Evolutionary conservation across 768 basidiomycete species (phyloP), one percentile per base, ranked within the genome.

Genomic region (Pulveroboletus sp.): DNA sequence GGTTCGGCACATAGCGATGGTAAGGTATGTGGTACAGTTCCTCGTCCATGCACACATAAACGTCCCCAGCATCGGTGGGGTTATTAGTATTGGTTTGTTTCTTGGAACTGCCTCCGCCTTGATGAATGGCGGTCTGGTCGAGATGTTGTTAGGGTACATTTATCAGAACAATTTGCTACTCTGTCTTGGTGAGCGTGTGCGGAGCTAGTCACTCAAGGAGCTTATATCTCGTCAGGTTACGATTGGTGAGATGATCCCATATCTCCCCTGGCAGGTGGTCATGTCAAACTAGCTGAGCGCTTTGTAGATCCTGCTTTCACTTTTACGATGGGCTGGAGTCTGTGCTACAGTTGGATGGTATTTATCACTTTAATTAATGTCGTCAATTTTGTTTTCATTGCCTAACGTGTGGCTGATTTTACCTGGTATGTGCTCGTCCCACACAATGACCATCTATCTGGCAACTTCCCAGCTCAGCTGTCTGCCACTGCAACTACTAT

Each of bases 401-500:
- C 24, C 32, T 31, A 18, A 26, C n/a, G 14, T 38, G 28, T 21
- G 52, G 57, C 3, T 62, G 14, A 58, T 47, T 44, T 43, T 61
- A 33, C 59, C 56, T 5, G 56, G 56, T 62, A 39, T 14, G 46
- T 28, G n/a, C n/a, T 40, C 14, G 17, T 10, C 8, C 21, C 28
- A n/a, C n/a, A 8, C 3, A 32, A 24, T 7, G 6, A 17, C 30
- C 8, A 3, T 17, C 8, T 18, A 3, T 21, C 9, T 54, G 13
- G 51, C 5, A 18, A 6, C 40, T 24, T 18, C 33, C 8, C 15
- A 49, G 73, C 75, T 13, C 77, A 76, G 57, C 55, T 78, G 1
- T 70, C 73, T 15, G 77, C 77, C 2, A 77, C 77, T 1, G 72
- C 79, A 15, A 72, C 78, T 13, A 59, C 81, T 30, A 74, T 81